Base-by-base conservation (phyloP, 352 stramenopile species). In the Phytophthora cactorum region DNA sequence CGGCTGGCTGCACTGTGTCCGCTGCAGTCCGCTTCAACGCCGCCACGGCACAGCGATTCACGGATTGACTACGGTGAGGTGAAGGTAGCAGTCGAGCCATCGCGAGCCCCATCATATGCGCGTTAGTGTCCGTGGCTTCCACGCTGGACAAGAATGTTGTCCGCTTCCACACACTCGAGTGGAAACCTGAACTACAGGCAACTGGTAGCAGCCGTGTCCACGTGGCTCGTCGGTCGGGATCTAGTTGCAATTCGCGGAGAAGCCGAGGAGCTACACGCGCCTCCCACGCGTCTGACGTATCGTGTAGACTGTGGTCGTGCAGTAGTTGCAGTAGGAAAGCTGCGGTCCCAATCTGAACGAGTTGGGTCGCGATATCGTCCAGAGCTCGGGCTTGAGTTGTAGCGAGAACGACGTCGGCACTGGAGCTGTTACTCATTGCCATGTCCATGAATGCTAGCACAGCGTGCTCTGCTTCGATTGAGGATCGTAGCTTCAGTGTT, bases 111-210 rank as follows among this genome's bases (percentile, higher is more conserved):
- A 79, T 64, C 58, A 88, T 56, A 61, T 90, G 83, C 34, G 71
- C 75, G 31, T 91, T 91, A 22, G 70, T 88, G 44, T 84, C 69
- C 0, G 68, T 77, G 2, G 79, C 78, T 32, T 84, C 79, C 2
- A 72, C 39, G n/a, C 17, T 59, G 1, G 52, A 57, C 27, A 86
- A 44, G 50, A 77, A 80, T 52, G 31, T 68, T 3, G 75, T 79
- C 45, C 70, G 70, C 27, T 58, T 66, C 82, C 82, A 90, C 9
- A 87, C 56, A 14, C 56, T 59, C 10, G 72, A 64, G 52, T 89
- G 61, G 50, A 90, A 88, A 46, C 63, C 60, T 1, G 74, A 64
- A 0, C 79, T 74, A 51, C 86, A 81, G 0, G 78, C 79, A 41
- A 72, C 79, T 8, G 80, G 80, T 6, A 91, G 58, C 44, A 91